Conservation (phyloP, 345 rosid species). For the Anacardium occidentale region DNA sequence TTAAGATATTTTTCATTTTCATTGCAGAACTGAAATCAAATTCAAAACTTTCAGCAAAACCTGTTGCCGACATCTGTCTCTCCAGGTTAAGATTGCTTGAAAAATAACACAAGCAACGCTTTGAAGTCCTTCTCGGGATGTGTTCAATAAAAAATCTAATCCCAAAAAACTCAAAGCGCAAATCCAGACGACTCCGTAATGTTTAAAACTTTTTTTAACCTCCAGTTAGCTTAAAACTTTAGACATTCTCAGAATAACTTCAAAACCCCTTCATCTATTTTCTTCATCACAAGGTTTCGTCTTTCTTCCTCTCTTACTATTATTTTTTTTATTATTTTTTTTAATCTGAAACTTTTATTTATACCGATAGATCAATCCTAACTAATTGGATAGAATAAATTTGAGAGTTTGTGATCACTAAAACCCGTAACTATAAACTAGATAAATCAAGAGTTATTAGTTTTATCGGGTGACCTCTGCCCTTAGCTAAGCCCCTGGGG, state of each 20-base stretch:
- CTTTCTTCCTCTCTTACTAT: not conserved
- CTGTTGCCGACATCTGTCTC: not conserved
- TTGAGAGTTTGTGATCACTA: no score
- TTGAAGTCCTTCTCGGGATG: conserved; percentile 2
- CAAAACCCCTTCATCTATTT: not conserved
- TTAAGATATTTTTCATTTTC: no score
- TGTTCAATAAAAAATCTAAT: not conserved
- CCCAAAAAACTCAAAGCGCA: not conserved
- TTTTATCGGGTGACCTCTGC: no score
- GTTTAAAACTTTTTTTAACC: not conserved
- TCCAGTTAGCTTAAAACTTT: conserved; percentile 1
- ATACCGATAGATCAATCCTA: no score
- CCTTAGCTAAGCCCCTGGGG: no score
- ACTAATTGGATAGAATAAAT: no score
- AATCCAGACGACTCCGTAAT: not conserved
- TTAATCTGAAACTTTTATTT: not conserved
- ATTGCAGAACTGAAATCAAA: no score
- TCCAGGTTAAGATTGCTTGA: not conserved
- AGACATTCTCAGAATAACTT: not conserved
- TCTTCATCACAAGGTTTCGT: conserved; percentile 12
- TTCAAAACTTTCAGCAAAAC: not conserved
- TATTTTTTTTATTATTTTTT: no score
- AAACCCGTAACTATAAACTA: no score
- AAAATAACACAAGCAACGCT: not conserved
- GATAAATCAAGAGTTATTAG: no score